Base-by-base conservation (phyloP, 331 rosid species). In the Phaseolus coccineus region DNA sequence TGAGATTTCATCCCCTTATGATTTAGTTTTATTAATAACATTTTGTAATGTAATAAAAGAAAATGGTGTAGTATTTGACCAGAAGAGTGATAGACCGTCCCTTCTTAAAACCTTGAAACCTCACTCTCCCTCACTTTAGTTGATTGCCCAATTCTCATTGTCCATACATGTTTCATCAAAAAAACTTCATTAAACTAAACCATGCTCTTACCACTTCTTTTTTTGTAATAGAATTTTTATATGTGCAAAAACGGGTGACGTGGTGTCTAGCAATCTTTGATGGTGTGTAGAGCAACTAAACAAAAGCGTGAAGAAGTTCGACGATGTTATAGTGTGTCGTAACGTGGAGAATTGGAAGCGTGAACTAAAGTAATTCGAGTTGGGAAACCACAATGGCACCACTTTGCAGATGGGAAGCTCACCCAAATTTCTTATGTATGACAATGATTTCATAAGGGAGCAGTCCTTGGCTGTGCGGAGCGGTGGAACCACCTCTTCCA, bases 361-460 rank as follows among this genome's bases (percentile, higher is more conserved):
- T 0, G 82, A 85, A 27, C 97, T 98, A 0, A 81, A 86, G 80
- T 82, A 88, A 27, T 93, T 91, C 48, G 89, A 87, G 4, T 33
- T 93, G 13, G 99, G 98, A 47, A 95, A 95, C 80, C 77, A 82
- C 3, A 96, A 95, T 57, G 99, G 99, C 6, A 94, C 94, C 8
- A 84, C 90, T 10, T 35, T 90, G 63, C 93, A 91, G 57, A 91
- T 93, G 93, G 99, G 98, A 0, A 95, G 99, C 85, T 95, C 99
- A 8, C 94, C 90, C 8, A 76, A 97, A 37, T 95, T 95, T 27
- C 99, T 98, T 3, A 93, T 95, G 99, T 95, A 85, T 77, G 96
- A 94, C 15, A 94, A 89, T 73, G 93, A 94, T 79, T 94, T 94
- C 73, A 97, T 97, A 4, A 93, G 98, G 99, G 99, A 98, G 2